Evolutionary conservation across 768 basidiomycete genomes (phyloP), one percentile per base, ranked within the genome.

Genomic region (Mycena kentingensis): DNA sequence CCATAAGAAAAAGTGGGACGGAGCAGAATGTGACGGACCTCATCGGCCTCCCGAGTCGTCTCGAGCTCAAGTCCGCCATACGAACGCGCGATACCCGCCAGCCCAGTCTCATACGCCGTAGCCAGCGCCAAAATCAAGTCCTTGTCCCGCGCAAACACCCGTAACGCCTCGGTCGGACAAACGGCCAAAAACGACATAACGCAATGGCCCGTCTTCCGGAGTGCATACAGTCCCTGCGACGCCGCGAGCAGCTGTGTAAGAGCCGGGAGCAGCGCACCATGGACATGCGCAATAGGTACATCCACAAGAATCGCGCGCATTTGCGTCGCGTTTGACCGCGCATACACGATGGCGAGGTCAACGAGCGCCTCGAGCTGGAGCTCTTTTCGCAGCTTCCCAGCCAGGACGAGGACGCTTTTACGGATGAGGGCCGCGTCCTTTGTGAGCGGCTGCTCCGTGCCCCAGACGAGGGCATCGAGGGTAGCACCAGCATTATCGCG

Each of bases 391-490:
- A 85, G 62, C 35, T 76, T 79, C 60, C 83, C 81, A 1, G 87
- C 79, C 5, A 90, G 77, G 5, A 77, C 60, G 7, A 90, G 69
- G 0, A 77, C 74, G 27, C 73, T 70, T 37, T 75, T 73, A 18
- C 70, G 73, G 41, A 89, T 79, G 15, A 68, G 57, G 34, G 67
- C 73, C 35, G 84, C 78, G 11, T 75, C 67, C n/a, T n/a, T n/a
- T n/a, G n/a, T n/a, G n/a, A n/a, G n/a, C n/a, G n/a, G n/a, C 28
- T 66, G 54, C 4, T 60, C 51, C 5, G 63, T 54, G 22, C 70
- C 72, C 87, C 87, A 89, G 54, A 90, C 82, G 29, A 89, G 70
- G 8, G 69, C 57, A 39, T 85, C 75, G 2, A 90, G 72, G 6
- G 60, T 62, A 32, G 78, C 76, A 22, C 77, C 71, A 8, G 87